Base-by-base conservation (phyloP, 805 yeast genomes). In the Debaryomyces castellii region DNA sequence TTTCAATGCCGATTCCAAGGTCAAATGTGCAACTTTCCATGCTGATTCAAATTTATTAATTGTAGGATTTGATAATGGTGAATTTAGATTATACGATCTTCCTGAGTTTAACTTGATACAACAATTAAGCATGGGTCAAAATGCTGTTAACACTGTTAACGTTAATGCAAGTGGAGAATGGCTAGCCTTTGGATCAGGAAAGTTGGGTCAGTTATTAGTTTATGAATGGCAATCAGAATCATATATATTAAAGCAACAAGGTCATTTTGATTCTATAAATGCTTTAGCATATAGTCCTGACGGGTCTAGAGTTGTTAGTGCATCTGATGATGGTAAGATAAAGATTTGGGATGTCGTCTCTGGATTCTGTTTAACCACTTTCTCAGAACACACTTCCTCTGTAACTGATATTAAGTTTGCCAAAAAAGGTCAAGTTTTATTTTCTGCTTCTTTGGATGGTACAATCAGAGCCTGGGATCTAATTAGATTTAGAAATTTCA, bases 191-290 rank as follows among this genome's bases (percentile, higher is more conserved):
- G 99, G 99, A 4, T 90, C 97, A 0, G 69, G 89, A 27, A 84
- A 83, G 59, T 66, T 88, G 23, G 99, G 99, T n/a, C 99, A 94
- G 67, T 70, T 94, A 48, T 69, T 94, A 46, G 99, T 94, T 0
- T 94, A 96, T 74, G 99, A 94, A 74, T 94, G 99, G 99, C 97
- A 94, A 69, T 87, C 96, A 4, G 99, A 94, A 64, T 88, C 97
- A 0, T 94, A 92, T 61, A 86, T 94, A 39, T 73, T 94, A 52
- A 91, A 92, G 62, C 99, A 94, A 63, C 99, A 94, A 67, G 97
- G 98, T 20, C 99, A 94, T 67, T 92, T 88, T 60, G 99, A 94
- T 64, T 75, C 96, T 0, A 80, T 90, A 64, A 92, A 89, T 59
- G 76, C 89, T 12, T 62, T 94, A 38, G 81, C 86, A 27, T 94